A percentile compares a stretch with the other conserved stretches of the same genome.
Evolutionary conservation across 2,329 filamentous ascomycete genomes (phyloP).

Genomic region (Botrytis sinoallii): DNA sequence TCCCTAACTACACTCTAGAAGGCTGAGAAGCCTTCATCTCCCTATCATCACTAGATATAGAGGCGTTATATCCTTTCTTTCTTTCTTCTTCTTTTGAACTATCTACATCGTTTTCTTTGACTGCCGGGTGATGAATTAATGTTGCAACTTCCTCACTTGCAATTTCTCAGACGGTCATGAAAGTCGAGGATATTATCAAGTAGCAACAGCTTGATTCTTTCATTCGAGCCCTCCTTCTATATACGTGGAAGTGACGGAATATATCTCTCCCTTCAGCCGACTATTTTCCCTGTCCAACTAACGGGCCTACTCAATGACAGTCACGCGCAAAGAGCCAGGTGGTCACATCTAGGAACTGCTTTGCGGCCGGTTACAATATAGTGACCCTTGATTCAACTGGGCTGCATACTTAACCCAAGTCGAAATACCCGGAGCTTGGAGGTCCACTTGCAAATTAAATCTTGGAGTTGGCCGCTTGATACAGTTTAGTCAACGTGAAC

Average conservation of each 20-base stretch:
- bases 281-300: not conserved
- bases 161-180: not conserved
- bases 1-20: no score
- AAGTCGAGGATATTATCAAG: not conserved
- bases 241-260: no score
- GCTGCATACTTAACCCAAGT: not conserved
- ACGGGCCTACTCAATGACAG: not conserved
- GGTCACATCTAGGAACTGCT: not conserved
- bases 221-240: no score
- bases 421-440: not conserved
- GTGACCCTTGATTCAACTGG: not conserved
- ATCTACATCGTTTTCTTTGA: not conserved
- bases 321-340: not conserved
- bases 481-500: not conserved
- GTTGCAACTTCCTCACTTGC: not conserved
- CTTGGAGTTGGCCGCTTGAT: not conserved
- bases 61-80: not conserved
- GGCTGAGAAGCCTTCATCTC: not conserved
- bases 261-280: not conserved
- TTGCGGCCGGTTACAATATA: no score
- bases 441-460: not conserved
- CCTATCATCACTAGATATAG: not conserved
- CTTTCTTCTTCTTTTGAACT: not conserved
- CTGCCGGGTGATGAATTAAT: not conserved
- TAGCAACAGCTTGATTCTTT: not conserved